These are phyloP conservation scores for Gliomastix tumulicola DNA, from an alignment of 2,329 filamentous ascomycete species.

Conservation along the genomic window DNA sequence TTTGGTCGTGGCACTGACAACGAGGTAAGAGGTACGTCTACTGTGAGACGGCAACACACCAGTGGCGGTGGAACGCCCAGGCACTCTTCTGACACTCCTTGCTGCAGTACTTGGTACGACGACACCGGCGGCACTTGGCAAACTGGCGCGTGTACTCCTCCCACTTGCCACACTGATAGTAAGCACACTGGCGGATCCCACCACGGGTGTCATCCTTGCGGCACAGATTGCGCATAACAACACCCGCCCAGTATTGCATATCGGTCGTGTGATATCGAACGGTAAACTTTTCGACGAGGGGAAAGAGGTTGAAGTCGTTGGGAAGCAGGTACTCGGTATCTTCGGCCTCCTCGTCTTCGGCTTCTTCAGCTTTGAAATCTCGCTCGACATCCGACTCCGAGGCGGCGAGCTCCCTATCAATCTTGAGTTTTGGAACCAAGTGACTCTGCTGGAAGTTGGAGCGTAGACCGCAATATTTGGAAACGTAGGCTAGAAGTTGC, in stretches of 20 bases:
- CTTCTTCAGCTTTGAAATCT: constrained; percentile 23
- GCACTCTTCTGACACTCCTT: constrained; percentile 99
- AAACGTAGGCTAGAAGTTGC: constrained; percentile 93
- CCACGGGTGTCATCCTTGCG: constrained; percentile 93
- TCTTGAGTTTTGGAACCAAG: constrained; percentile 83
- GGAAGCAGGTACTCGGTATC: constrained; percentile 85
- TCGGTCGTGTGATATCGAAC: constrained; percentile 90
- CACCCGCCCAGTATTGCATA: constrained; percentile 99
- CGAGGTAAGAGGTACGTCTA: too few relatives aligned
- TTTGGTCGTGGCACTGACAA: too few relatives aligned
- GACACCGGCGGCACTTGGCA: constrained; percentile 92
- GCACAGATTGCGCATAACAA: constrained; percentile 98
- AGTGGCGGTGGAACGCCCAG: constrained; percentile 97
- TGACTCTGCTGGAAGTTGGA: constrained; percentile 95
- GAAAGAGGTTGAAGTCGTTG: constrained; percentile 97
- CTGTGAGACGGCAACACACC: constrained; percentile 72
- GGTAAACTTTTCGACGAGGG: constrained; percentile 96
- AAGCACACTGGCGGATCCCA: constrained; percentile 93
- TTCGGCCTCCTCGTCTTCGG: constrained; percentile 52
- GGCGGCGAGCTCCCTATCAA: constrained; percentile 75
- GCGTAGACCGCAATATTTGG: constrained; percentile 94
- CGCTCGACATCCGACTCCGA: constrained; percentile 57
- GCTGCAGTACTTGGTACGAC: constrained; percentile 97
- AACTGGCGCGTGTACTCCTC: constrained; percentile 95
- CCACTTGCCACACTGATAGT: constrained; percentile 98